These are phyloP conservation scores for Asclepias syriaca DNA, from an alignment of 257 asterid genomes.

Conservation along the genomic window DNA sequence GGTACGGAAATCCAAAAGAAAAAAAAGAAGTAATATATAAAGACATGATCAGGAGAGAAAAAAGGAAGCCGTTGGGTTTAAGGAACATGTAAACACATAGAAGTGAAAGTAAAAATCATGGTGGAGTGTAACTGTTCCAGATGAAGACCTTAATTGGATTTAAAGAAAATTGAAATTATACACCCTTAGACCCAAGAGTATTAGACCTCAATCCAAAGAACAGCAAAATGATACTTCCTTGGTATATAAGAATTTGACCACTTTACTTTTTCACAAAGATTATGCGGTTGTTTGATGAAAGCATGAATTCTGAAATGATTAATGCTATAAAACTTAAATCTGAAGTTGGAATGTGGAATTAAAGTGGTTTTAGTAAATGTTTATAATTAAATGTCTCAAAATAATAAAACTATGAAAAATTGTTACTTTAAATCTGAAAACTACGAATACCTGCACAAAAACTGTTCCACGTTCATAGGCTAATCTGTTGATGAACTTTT, in stretches of 20 bases:
- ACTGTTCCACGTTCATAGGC: slow-evolving; percentile 95
- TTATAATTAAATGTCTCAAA: too few relatives aligned
- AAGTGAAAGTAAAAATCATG: background rate
- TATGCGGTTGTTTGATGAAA: too few relatives aligned
- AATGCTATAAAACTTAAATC: too few relatives aligned
- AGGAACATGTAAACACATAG: background rate
- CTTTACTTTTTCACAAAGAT: too few relatives aligned
- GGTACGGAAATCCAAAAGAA: background rate
- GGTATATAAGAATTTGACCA: too few relatives aligned
- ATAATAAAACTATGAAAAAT: background rate
- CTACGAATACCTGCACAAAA: slow-evolving; percentile 63
- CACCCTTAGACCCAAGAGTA: too few relatives aligned
- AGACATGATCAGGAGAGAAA: background rate
- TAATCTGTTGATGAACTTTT: slow-evolving; percentile 66
- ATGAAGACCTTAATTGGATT: background rate
- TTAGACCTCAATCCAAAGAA: too few relatives aligned
- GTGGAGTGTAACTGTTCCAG: background rate
- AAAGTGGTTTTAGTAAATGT: too few relatives aligned
- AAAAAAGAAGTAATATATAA: background rate
- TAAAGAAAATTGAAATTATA: background rate
- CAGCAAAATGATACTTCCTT: too few relatives aligned
- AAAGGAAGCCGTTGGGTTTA: background rate
- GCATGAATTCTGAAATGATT: too few relatives aligned
- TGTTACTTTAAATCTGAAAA: background rate
- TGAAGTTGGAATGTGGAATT: too few relatives aligned